Base-by-base conservation (phyloP, 2,329 filamentous ascomycete species). In the Aspergillus ochraceoroseus region DNA sequence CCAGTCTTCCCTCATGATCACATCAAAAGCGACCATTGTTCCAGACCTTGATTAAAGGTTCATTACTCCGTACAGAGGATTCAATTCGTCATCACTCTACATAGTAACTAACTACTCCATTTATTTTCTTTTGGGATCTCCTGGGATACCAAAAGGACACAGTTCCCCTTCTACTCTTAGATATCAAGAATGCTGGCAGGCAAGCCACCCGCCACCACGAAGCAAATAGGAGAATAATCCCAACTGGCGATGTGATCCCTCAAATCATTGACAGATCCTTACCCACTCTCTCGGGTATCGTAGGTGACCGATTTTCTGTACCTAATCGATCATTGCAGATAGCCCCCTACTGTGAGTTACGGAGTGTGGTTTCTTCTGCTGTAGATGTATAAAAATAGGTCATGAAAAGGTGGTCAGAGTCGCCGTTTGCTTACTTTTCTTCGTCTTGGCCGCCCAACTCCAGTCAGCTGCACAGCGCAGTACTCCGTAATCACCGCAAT, bases 211-310 rank as follows among this genome's bases (percentile, higher is more conserved):
- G 42, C 41, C 40, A 44, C 37, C 47, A 45, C 44, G 38, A 31
- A 44, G 38, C 47, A 46, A n/a, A 41, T 39, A 50, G 42, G 42
- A 46, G 44, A 45, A 46, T 46, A 46, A 35, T 35, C 34, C 15
- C 20, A 14, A 5, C 20, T 22, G 9, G 34, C 14, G 39, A 48
- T 48, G 42, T 48, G 47, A 50, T 48, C 37, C 40, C 41, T 48
- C 36, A 19, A 23, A 26, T 33, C 15, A 20, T 45, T 39, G 47
- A 50, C 48, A 46, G 48, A 48, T 50, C 48, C 46, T 34, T 40
- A 25, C 26, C 42, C 34, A 30, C 27, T 39, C 19, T 14, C 30
- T 35, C 40, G 32, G 32, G 18, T 30, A 30, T n/a, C 32, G 36
- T 27, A 14, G 18, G 27, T 13, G 15, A 19, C 25, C 8, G 15